Base-by-base conservation (phyloP, 352 stramenopile species). In the Phytophthora litchii region DNA sequence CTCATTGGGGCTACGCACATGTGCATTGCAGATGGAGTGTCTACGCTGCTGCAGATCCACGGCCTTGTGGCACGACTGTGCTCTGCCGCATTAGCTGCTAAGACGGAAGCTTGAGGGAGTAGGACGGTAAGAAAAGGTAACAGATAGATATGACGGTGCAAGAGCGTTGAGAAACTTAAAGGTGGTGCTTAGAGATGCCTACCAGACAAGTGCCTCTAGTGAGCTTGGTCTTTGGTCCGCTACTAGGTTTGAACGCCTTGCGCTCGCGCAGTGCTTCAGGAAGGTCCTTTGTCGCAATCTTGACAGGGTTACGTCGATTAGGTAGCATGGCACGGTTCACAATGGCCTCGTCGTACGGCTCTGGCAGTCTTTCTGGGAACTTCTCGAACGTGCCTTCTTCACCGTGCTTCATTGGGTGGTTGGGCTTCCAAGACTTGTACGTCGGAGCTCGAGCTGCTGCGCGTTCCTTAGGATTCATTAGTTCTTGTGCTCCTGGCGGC, bases 1-100 rank as follows among this genome's bases (percentile, higher is more conserved):
- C 87, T 87, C 42, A 89, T 92, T 55, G 81, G 85, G 41, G 29
- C 69, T 20, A 95, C 91, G 35, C 97, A 99, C 71, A 98, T 99
- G 92, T 78, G 86, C 31, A 98, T 99, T 54, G 87, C 92, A 1
- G 97, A 98, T 48, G 93, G 93, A 32, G 81, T 98, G 21, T 88
- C 88, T 21, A 93, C 87, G 11, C 66, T 95, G 49, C 65, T 99
- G 58, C 97, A 99, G 81, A 88, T 99, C 35, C 76, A 98, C 58
- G 97, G 97, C 1, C 83, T 99, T 47, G 66, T 98, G 13, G 86
- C 89, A 31, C 76, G 85, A 2, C 59, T 94, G 21, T 94, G 84
- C 40, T 54, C 78, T 9, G 70, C 69, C 8, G 81, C 81, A 4
- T 23, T 64, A 27, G 63, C 55, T 19, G 38, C 53, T 14, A 73